Base-by-base conservation (phyloP, 2,329 filamentous ascomycete species). In the Graphilbum fragrans region DNA sequence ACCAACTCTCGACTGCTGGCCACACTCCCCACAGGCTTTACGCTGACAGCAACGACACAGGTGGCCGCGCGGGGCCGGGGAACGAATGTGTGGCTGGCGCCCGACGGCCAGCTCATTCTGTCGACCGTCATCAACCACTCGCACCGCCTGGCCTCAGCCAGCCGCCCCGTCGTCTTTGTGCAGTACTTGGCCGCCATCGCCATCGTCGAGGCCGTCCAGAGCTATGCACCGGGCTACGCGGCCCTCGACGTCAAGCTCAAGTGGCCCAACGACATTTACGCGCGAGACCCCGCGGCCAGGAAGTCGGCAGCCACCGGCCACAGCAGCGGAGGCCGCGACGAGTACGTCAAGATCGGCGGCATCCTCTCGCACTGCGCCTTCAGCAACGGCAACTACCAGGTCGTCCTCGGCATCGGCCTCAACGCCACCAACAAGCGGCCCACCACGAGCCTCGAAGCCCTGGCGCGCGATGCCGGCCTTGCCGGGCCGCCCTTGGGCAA, bases 221-320 rank as follows among this genome's bases (percentile, higher is more conserved):
- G 69, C 21, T 96, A 96, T 55, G 86, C 81, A 38, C 61, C 62
- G 3, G 85, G 80, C 8, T 96, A 93, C 58, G 69, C 75, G 6
- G 67, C 76, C 0, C 59, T 96, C 5, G 84, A 85, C 1, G 71
- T 98, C 33, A 87, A 84, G 56, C 64, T 98, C 25, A 98, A 98
- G 60, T 98, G 92, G 92, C 92, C 92, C 11, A 98, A 98, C 53
- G 92, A 98, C 55, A 85, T 98, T 41, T 90, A 86, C 54, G 81
- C 80, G 1, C 66, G 75, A 19, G 80, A 86, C 53, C 83, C 73
- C 6, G 65, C 60, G 41, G 29, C 8, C 14, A 27, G 25, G 25
- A 69, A 67, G 37, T 66, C 66, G 2, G 52, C 58, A 3, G 60
- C 65, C 11, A 53, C 63, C 34, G 31, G 25, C 2, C 57, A 62